Evolutionary conservation across 2,329 filamentous ascomycete species (phyloP), one percentile per base, ranked within the genome.

Genomic region (Pseudomassariella vexata): DNA sequence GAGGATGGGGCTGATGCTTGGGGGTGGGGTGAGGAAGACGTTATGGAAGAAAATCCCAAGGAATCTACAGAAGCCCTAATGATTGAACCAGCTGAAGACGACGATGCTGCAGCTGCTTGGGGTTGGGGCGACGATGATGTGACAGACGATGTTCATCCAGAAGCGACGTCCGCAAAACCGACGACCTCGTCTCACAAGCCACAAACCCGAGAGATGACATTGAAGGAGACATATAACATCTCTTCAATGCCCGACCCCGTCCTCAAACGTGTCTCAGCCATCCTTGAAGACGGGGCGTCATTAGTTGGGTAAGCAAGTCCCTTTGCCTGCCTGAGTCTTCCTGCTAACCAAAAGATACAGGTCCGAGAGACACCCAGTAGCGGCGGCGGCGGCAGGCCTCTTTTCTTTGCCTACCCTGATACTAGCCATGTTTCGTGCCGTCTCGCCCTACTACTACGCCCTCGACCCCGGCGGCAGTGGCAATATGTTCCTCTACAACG

Each of bases 151-250:
- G 18, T 20, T 18, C 18, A 11, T n/a, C n/a, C n/a, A n/a, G n/a
- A n/a, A 12, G 14, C 6, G 16, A 14, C 12, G 19, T 14, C 24
- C n/a, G 19, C 32, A 9, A 9, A 26, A 28, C 9, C 32, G 9
- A 19, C 17, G 25, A 9, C 26, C 7, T 20, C 18, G 9, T 11
- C 15, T 20, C n/a, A n/a, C 6, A 11, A n/a, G 12, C 9, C 19
- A n/a, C 46, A 57, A 38, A 66, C 67, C 7, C 68, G 77, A 34
- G 83, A 92, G 51, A 63, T 96, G 37, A 83, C 85, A 0, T 62
- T 96, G 26, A 83, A 73, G 39, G 92, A 98, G 59, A 84, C 74
- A 2, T 98, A 95, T 56, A 85, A 80, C 37, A 84, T 95, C 31
- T 95, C 90, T 0, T 83, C 84, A 3, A 82, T 95, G 55, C 90